These are phyloP conservation scores for Eutrema heterophyllum DNA, from an alignment of 345 rosid genomes.

Conservation along the genomic window DNA sequence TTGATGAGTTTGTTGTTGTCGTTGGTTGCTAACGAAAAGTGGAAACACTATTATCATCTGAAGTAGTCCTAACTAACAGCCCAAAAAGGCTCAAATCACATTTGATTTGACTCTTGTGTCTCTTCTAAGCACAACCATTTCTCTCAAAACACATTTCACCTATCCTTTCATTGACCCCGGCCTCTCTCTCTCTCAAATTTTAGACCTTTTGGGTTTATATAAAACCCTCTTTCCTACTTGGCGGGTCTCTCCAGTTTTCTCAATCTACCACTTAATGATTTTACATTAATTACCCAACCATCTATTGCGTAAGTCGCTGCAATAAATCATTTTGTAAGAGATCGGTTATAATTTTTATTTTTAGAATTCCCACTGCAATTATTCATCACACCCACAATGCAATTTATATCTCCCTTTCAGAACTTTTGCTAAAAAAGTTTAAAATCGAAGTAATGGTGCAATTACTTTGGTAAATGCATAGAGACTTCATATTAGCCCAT, in stretches of 20 bases:
- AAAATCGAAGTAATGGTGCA: not conserved
- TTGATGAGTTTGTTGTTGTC: not conserved
- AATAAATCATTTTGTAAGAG: not conserved
- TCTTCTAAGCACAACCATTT: not conserved
- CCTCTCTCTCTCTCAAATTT: not conserved
- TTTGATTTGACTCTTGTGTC: constrained; percentile 6
- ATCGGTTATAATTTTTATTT: not conserved
- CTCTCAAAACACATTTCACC: not conserved
- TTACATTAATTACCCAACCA: not conserved
- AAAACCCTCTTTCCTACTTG: not conserved
- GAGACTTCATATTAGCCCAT: not conserved
- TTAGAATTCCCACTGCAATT: not conserved
- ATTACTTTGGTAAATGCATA: not conserved
- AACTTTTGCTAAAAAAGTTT: not conserved
- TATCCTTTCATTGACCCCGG: not conserved
- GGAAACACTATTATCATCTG: not conserved
- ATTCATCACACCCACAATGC: not conserved
- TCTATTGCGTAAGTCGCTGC: not conserved
- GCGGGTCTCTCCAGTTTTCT: not conserved
- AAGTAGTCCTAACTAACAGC: not conserved
- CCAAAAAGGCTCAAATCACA: constrained; percentile 3
- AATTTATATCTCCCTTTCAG: not conserved
- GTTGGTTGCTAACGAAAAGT: not conserved
- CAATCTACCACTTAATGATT: not conserved
- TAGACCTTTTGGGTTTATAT: not conserved